Base-by-base conservation (phyloP, 805 yeast genomes). In the Myxozyma lipomycoides region DNA sequence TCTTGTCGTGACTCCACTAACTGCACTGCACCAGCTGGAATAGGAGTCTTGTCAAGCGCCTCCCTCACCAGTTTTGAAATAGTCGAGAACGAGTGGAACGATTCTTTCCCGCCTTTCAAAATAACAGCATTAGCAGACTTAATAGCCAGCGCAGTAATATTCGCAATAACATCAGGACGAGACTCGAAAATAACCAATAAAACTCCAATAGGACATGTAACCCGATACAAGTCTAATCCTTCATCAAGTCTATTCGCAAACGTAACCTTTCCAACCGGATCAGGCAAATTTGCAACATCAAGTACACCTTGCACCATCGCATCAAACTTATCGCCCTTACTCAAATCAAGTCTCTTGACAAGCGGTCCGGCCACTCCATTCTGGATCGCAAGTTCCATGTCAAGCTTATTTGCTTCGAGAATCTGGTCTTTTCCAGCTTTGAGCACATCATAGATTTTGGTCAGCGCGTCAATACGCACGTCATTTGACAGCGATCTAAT, bases 91-190 rank as follows among this genome's bases (percentile, higher is more conserved):
- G 98, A 87, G 65, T 87, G 78, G 25, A 78, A 70, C 5, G 95
- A 84, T 69, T 93, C 99, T 67, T 89, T 91, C 52, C 99, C 99
- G 61, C 99, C 98, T 70, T 93, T 93, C 64, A 93, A 76, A 50
- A 93, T 93, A 45, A 97, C 98, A 6, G 97, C 86, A 66, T 93
- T 58, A 6, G 97, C 98, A 1, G 96, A 88, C 68, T 95, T 93
- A 66, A 93, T 83, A 18, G 98, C 96, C 62, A 93, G 75, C 0
- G 98, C 93, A 12, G 96, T 84, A 63, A 93, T 93, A 66, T 93
- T 95, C 48, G 98, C 98, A 72, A 93, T 93, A 9, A 93, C 98
- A 67, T 93, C 99, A 35, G 99, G 99, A 64, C 99, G 79, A 26
- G 95, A 81, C 70, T 93, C 99, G 67, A 93, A 93, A 48, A 93